Conservation (phyloP, 139 green algal genomes). For the Micractinium sp. region DNA sequence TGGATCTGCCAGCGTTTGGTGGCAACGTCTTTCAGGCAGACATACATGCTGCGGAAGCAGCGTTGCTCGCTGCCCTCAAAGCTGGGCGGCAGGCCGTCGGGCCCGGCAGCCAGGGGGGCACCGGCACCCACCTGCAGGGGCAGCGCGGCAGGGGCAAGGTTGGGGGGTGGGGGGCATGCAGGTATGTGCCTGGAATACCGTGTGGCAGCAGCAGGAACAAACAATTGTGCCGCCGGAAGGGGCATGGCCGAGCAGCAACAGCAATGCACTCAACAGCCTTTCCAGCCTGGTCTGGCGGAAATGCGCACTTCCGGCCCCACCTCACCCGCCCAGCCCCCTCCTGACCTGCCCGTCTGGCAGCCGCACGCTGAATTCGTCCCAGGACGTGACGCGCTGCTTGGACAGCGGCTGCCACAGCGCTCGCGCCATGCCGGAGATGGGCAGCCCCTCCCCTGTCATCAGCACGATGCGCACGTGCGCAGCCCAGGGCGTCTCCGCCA, state of each 20-base stretch:
- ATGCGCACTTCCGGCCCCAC: not conserved
- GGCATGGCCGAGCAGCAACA: not conserved
- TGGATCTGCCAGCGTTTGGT: not conserved
- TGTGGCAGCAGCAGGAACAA: not conserved
- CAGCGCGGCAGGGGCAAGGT: not conserved
- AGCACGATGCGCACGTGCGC: not conserved
- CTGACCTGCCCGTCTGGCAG: not conserved
- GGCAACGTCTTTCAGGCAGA: not conserved
- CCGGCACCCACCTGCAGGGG: not conserved
- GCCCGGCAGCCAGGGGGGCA: not conserved
- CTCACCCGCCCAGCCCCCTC: not conserved
- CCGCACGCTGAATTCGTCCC: not conserved
- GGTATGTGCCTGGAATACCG: no score
- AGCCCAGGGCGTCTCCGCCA: not conserved
- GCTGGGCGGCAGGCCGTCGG: not conserved
- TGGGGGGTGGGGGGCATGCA: no score
- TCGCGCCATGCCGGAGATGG: not conserved
- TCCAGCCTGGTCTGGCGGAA: no score
- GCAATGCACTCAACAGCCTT: not conserved
- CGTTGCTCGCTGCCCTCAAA: not conserved
- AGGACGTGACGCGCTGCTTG: not conserved
- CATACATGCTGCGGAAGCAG: constrained; percentile 5
- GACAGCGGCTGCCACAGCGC: not conserved
- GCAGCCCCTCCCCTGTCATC: not conserved
- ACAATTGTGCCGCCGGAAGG: no score